phyloP scores from a whole-genome alignment of 2,329 filamentous ascomycete genomes.

The Akanthomyces lecanii region DNA sequence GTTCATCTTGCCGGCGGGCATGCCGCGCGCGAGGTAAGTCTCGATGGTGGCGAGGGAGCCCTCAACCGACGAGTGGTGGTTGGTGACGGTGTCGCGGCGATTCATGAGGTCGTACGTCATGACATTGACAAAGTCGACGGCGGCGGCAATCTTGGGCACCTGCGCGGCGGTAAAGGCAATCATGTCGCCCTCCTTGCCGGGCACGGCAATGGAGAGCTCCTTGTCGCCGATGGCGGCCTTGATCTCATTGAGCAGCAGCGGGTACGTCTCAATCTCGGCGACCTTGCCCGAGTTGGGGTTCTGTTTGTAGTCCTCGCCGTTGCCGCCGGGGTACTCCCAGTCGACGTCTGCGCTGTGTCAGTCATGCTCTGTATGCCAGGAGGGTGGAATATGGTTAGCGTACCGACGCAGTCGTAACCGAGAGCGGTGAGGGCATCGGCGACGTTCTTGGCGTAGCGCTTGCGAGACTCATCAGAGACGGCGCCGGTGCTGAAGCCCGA shows the following conservation, averaged over 20 bases:
- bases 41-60: constrained; percentile 52
- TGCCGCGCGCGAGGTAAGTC: constrained; percentile 55
- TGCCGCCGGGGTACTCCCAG: constrained; percentile 61
- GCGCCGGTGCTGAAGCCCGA: constrained; percentile 50
- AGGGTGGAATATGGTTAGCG: constrained; percentile 20
- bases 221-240: constrained; percentile 56
- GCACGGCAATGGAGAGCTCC: constrained; percentile 63
- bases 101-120: constrained; percentile 74
- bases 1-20: constrained; percentile 52
- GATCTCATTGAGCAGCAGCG: constrained; percentile 55
- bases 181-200: constrained; percentile 60
- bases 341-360: constrained; percentile 51
- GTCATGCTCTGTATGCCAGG: constrained; percentile 2
- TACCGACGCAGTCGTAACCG: constrained; percentile 57
- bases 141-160: constrained; percentile 53
- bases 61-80: constrained; percentile 58
- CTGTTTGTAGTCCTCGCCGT: constrained; percentile 64
- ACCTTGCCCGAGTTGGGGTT: constrained; percentile 55
- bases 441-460: constrained; percentile 54
- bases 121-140: constrained; percentile 64
- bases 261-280: constrained; percentile 59
- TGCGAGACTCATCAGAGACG: constrained; percentile 42
- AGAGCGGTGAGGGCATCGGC: constrained; percentile 48
- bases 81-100: constrained; percentile 61
- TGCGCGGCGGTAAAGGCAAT: constrained; percentile 58